Evolutionary conservation across 306 rosid species (phyloP), one percentile per base, ranked within the genome.

Genomic region (Castanea mollissima): DNA sequence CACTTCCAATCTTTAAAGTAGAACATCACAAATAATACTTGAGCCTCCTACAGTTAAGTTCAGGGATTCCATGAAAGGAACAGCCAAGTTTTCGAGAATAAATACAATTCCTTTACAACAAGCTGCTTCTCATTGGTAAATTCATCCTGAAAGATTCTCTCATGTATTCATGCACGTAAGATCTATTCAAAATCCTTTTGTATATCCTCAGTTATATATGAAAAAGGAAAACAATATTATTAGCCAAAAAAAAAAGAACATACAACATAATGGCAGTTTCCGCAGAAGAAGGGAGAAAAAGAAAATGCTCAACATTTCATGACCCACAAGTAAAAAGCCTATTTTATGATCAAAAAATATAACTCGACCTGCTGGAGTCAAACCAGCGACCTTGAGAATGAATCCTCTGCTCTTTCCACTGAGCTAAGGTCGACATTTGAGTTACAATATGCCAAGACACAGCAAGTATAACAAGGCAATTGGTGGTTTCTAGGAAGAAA

Each of bases 341-440:
- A 7, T 41, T 34, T 41, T 32, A 18, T 6, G 9, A 41, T 69
- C 1, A 38, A 32, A 29, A 69, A 69, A 20, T 41, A 69, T 69
- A 32, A 69, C 16, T 38, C 51, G 12, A 69, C 52, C 74, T 31
- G 74, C 74, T 41, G 74, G 52, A 69, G 25, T 69, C 55, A 4
- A 69, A 69, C 74, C 74, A 69, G 74, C 74, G 51, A 69, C 55
- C 74, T 31, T 6, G 55, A 69, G 55, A 20, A 68, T 27, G 19
- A 52, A 29, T 73, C 63, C 46, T 73, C 76, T 73, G 21, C 35
- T 29, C 76, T 73, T 72, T 34, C 74, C 74, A 69, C 74, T 69
- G 74, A 41, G 74, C 55, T 69, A 73, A 27, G 70, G 81, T 69
- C 63, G 59, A 32, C 31, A 35, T 35, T 21, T 38, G 35, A 59